Conservation (phyloP, 1,284 basidiomycete genomes). For the Heterobasidion annosum region DNA sequence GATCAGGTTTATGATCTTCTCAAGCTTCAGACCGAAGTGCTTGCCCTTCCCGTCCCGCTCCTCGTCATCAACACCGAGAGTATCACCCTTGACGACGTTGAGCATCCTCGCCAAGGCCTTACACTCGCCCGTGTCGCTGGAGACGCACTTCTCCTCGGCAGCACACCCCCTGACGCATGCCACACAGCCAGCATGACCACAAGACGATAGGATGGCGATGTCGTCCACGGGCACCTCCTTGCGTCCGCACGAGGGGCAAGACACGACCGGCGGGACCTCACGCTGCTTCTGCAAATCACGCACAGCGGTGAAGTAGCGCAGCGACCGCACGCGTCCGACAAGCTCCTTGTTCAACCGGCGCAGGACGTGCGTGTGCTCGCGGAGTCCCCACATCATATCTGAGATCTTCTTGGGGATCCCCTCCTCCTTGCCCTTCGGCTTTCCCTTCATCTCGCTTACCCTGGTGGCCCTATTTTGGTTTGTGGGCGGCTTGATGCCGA, state of each 20-base stretch:
- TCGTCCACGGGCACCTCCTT: constrained; percentile 54
- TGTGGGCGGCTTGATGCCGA: constrained; percentile 31
- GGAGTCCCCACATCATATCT: constrained; percentile 72
- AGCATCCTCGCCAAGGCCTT: constrained; percentile 63
- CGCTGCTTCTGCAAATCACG: constrained; percentile 78
- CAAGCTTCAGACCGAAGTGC: constrained; percentile 85
- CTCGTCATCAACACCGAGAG: constrained; percentile 78
- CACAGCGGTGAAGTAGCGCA: constrained; percentile 86
- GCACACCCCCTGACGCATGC: constrained; percentile 67
- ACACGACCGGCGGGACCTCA: constrained; percentile 43
- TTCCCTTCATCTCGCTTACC: constrained; percentile 4
- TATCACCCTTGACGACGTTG: constrained; percentile 78
- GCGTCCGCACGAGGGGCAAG: constrained; percentile 54
- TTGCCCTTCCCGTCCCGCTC: constrained; percentile 63
- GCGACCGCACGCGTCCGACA: constrained; percentile 78
- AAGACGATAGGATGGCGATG: constrained; percentile 81
- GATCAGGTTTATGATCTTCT: constrained; percentile 77
- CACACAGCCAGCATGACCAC: constrained; percentile 81
- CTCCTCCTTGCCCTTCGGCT: constrained; percentile 18
- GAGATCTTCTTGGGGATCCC: constrained; percentile 25
- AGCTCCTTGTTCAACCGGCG: constrained; percentile 81
- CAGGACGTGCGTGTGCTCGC: constrained; percentile 82
- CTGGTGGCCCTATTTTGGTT: constrained; percentile 17
- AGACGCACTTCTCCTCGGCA: constrained; percentile 75
- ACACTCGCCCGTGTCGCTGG: constrained; percentile 58